Evolutionary conservation across 306 rosid genomes (phyloP), one percentile per base, ranked within the genome.

Genomic region (Dryas octopetala): DNA sequence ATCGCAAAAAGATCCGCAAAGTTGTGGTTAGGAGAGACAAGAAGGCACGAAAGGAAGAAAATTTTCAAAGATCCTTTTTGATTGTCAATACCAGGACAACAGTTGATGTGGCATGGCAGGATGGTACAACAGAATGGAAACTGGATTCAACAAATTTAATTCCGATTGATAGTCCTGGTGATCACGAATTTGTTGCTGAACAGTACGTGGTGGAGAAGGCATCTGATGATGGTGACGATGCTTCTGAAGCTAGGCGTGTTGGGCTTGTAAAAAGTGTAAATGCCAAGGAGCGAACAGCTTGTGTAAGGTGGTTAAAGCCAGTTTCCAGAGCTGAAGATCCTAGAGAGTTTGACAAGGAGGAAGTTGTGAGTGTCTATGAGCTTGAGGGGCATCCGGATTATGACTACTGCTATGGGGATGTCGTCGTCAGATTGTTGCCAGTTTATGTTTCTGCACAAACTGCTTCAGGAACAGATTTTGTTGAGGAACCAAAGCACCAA

Each of bases 101-200:
- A 70, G 92, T 96, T 76, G 97, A 96, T 80, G 93, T 96, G 73
- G 93, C 94, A 58, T 96, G 98, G 99, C 99, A 96, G 83, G 94
- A 92, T 90, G 97, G 99, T 66, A 83, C 72, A 16, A 83, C 71
- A 77, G 96, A 84, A 83, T 59, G 26, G 46, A 84, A 76, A 12
- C 74, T 88, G 74, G 79, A 73, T 79, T 90, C 98, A 66, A 89
- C 90, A 15, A 82, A 78, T 67, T 85, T 92, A 78, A 89, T 96
- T 86, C 99, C 99, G 9, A 79, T 89, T 38, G 97, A 89, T 77
- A 92, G 78, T 87, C 98, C 93, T 16, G 99, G 99, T 75, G 99
- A 92, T 82, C 99, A 96, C 75, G 99, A 96, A 86, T 96, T 96
- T 74, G 97, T 96, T 80, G 88, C 97, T 3, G 98, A 96, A 79